Evolutionary conservation across 2,329 filamentous ascomycete genomes (phyloP).

Genomic region (Chaetomiaceae sp.): DNA sequence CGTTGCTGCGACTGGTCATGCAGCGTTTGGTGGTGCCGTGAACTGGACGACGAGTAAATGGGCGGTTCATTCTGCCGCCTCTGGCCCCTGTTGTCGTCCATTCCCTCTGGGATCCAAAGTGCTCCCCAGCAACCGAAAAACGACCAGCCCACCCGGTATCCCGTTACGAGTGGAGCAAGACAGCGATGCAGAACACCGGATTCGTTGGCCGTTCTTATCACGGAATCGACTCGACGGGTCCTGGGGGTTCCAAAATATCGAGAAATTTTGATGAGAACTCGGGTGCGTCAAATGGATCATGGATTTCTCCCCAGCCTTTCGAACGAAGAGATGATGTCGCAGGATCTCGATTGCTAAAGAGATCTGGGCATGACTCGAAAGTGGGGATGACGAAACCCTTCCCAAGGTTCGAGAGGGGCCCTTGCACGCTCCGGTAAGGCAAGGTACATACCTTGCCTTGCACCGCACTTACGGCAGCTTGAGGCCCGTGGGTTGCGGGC

Average conservation of each 20-base stretch:
- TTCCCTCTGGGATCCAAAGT: conserved; percentile 47
- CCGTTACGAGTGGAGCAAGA: conserved; percentile 60
- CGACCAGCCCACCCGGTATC: conserved; percentile 59
- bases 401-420: too few species aligned
- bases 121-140: conserved; percentile 49
- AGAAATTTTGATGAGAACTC: conserved; percentile 4
- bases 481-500: background rate
- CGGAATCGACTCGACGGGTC: conserved; percentile 29
- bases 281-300: conserved; percentile 7
- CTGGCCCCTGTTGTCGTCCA: conserved; percentile 73
- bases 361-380: conserved; percentile 23
- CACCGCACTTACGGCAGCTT: background rate
- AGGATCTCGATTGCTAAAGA: conserved; percentile 13
- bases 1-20: conserved; percentile 47
- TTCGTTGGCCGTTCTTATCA: conserved; percentile 43
- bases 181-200: conserved; percentile 57
- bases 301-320: conserved; percentile 7
- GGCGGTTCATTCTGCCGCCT: conserved; percentile 72
- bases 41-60: conserved; percentile 56
- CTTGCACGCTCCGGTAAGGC: too few species aligned
- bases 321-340: conserved; percentile 10
- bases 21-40: conserved; percentile 45
- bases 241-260: conserved; percentile 7
- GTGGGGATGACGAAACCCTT: conserved; percentile 28
- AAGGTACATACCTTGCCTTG: background rate